These are phyloP conservation scores for Botrytis sinoallii DNA, from an alignment of 2,329 filamentous ascomycete species.

Conservation along the genomic window DNA sequence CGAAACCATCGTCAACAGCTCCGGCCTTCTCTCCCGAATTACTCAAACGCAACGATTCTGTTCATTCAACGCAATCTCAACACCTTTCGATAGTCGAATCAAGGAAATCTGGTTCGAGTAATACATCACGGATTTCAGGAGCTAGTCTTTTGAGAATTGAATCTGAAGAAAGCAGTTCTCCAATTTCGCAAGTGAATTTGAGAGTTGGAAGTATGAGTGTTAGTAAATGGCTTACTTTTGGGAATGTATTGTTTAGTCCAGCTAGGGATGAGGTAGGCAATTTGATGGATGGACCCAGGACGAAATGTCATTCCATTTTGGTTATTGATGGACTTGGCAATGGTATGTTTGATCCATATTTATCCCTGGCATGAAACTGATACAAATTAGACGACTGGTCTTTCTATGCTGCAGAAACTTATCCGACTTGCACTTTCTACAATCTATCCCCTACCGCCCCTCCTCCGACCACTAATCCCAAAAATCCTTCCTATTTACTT, in stretches of 20 bases:
- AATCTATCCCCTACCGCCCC: constrained; percentile 60
- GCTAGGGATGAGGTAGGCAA: constrained; percentile 67
- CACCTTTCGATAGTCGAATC: constrained; percentile 23
- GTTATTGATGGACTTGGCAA: constrained; percentile 84
- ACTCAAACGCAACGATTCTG: constrained; percentile 39
- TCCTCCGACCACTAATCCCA: constrained; percentile 41
- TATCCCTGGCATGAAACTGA: background rate
- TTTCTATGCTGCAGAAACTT: constrained; percentile 79
- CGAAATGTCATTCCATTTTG: constrained; percentile 62
- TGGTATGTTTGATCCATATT: constrained; percentile 34
- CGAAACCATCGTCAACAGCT: constrained; percentile 43
- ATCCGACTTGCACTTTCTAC: constrained; percentile 71
- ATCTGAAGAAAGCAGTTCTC: constrained; percentile 53
- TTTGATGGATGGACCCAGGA: constrained; percentile 41
- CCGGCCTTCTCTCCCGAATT: constrained; percentile 46
- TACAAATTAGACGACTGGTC: constrained; percentile 67
- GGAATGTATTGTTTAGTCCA: constrained; percentile 78
- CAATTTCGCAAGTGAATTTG: constrained; percentile 69
- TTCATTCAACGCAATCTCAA: constrained; percentile 14
- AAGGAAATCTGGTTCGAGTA: constrained; percentile 28
- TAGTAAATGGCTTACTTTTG: constrained; percentile 84
- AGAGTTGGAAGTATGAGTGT: constrained; percentile 79
- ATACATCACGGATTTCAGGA: constrained; percentile 24
- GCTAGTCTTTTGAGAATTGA: constrained; percentile 26
- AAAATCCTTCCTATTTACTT: constrained; percentile 48